phyloP scores from a whole-genome alignment of 163 green algal species.

The Scenedesmus sp. region DNA sequence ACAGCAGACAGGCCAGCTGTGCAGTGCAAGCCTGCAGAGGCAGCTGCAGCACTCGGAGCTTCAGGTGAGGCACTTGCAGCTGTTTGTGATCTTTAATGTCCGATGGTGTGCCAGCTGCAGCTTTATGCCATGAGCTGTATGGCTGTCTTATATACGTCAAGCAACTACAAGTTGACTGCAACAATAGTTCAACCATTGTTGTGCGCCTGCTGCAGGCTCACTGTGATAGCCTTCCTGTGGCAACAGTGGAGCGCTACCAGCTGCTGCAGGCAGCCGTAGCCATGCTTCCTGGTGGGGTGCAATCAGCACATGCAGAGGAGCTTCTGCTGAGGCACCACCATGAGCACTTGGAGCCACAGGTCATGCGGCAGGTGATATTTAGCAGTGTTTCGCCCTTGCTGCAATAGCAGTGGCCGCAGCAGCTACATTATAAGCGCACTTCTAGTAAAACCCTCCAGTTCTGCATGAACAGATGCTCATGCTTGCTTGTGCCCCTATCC shows the following conservation, averaged over 20 bases:
- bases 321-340: slow-evolving; percentile 54
- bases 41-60: slow-evolving; percentile 57
- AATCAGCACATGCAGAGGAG: slow-evolving; percentile 58
- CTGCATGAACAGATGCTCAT: not conserved
- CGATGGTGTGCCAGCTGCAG: too few species aligned
- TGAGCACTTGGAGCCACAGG: slow-evolving; percentile 53
- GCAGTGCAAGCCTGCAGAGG: slow-evolving; percentile 22
- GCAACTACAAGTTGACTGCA: too few species aligned
- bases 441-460: too few species aligned
- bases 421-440: too few species aligned
- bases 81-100: not conserved
- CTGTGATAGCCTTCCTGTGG: slow-evolving; percentile 40
- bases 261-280: slow-evolving; percentile 50
- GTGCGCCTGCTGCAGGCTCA: slow-evolving; percentile 39
- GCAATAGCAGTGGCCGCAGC: too few species aligned
- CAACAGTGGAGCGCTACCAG: slow-evolving; percentile 60
- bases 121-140: not conserved
- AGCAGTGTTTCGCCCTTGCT: not conserved
- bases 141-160: too few species aligned
- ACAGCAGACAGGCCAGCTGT: not conserved
- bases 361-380: slow-evolving; percentile 59
- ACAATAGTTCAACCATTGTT: not conserved
- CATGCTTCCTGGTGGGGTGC: slow-evolving; percentile 62
- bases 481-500: too few species aligned
- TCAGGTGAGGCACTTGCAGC: slow-evolving; percentile 32